A percentile compares a stretch with the other conserved stretches of the same genome.
Evolutionary conservation across 2,329 filamentous ascomycete species (phyloP).

Genomic region (Gnomoniopsis sp.): DNA sequence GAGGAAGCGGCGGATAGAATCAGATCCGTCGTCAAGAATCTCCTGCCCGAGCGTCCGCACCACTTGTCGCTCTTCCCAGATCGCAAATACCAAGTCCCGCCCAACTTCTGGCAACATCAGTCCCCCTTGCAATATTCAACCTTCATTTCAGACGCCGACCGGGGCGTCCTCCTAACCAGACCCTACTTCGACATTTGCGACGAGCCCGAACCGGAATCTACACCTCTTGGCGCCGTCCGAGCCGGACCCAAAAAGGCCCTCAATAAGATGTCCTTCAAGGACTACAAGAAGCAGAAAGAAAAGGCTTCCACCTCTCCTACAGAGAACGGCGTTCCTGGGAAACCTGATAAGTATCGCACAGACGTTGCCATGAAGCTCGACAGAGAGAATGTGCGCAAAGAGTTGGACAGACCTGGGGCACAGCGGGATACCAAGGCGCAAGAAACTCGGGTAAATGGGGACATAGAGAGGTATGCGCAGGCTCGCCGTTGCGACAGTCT

Average conservation of each 20-base stretch:
- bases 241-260: slow-evolving; percentile 32
- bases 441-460: slow-evolving; percentile 11
- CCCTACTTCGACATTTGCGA: slow-evolving; percentile 57
- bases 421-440: slow-evolving; percentile 11
- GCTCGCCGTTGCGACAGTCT: slow-evolving; percentile 21
- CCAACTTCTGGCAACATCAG: slow-evolving; percentile 42
- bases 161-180: slow-evolving; percentile 54
- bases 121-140: slow-evolving; percentile 54
- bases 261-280: slow-evolving; percentile 51
- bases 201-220: slow-evolving; percentile 36
- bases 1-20: slow-evolving; percentile 57
- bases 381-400: slow-evolving; percentile 18
- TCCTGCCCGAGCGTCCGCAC: slow-evolving; percentile 50
- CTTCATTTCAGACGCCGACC: slow-evolving; percentile 54
- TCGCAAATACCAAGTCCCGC: slow-evolving; percentile 42
- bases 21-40: slow-evolving; percentile 48
- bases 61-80: slow-evolving; percentile 48
- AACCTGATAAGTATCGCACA: slow-evolving; percentile 21
- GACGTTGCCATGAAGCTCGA: slow-evolving; percentile 16
- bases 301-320: slow-evolving; percentile 36
- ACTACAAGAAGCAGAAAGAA: slow-evolving; percentile 52
- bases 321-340: slow-evolving; percentile 22
- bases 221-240: slow-evolving; percentile 20
- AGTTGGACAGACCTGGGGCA: slow-evolving; percentile 17
- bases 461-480: slow-evolving; percentile 16